Evolutionary conservation across 352 stramenopile species (phyloP).

Genomic region (Pilasporangium apinafurcum): DNA sequence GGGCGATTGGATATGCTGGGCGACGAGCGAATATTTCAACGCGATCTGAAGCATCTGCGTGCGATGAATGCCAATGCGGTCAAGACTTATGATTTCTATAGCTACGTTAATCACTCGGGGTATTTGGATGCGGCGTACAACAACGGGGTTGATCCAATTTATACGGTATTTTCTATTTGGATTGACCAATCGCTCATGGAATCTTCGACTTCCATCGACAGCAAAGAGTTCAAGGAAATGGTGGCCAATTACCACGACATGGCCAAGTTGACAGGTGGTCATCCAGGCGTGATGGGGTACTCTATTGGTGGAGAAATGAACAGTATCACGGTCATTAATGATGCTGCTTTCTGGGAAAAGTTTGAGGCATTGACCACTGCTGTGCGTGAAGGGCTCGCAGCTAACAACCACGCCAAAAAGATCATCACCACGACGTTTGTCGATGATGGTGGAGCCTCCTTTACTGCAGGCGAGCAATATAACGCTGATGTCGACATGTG

Average conservation of each 20-base stretch:
- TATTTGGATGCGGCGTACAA: conserved; percentile 67
- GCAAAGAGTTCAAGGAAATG: conserved; percentile 33
- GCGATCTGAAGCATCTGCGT: conserved; percentile 60
- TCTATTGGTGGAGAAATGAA: conserved; percentile 77
- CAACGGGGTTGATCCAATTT: conserved; percentile 40
- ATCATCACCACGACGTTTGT: conserved; percentile 80
- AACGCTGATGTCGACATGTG: conserved; percentile 60
- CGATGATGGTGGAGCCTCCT: conserved; percentile 46
- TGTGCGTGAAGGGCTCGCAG: conserved; percentile 39
- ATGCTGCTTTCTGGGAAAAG: conserved; percentile 55
- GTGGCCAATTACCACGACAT: conserved; percentile 56
- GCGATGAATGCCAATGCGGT: conserved; percentile 68
- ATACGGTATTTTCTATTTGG: conserved; percentile 71
- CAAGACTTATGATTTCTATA: conserved; percentile 71
- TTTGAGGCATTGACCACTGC: conserved; percentile 41
- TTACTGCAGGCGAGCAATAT: conserved; percentile 31
- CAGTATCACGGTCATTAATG: conserved; percentile 44
- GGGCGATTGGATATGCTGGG: conserved; percentile 51
- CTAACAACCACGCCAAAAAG: conserved; percentile 40
- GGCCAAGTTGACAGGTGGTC: conserved; percentile 36
- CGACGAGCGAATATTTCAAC: conserved; percentile 42
- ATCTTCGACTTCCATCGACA: conserved; percentile 11
- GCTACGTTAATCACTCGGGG: conserved; percentile 29
- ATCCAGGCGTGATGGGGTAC: conserved; percentile 63
- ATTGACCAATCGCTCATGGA: conserved; percentile 58